Evolutionary conservation across 2,329 filamentous ascomycete genomes (phyloP).

Genomic region (Paracoccidioides brasiliensis): DNA sequence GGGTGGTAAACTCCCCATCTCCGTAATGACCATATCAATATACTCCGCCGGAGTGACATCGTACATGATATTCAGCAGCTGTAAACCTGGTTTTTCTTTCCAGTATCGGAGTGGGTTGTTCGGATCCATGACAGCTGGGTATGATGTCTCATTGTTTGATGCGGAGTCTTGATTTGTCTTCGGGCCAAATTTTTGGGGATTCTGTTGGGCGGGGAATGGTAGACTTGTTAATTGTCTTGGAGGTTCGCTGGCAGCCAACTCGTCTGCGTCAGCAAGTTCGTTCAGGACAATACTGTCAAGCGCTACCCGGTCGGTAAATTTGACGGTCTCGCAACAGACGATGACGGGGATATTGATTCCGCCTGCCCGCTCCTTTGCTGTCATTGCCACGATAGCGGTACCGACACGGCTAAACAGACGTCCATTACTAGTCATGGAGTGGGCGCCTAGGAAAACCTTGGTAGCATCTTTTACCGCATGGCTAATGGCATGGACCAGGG

Average conservation of each 20-base stretch:
- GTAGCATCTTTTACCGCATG: conserved; percentile 59
- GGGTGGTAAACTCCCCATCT: conserved; percentile 74
- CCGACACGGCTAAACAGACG: conserved; percentile 78
- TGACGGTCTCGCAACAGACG: conserved; percentile 86
- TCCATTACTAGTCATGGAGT: conserved; percentile 93
- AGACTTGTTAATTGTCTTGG: conserved; percentile 7
- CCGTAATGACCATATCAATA: conserved; percentile 79
- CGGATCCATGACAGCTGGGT: conserved; percentile 12
- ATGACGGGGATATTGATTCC: conserved; percentile 63
- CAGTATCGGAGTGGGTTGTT: conserved; percentile 37
- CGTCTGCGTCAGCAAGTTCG: conserved; percentile 68
- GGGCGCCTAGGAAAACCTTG: conserved; percentile 71
- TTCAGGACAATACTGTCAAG: conserved; percentile 90
- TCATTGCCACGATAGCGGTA: conserved; percentile 74
- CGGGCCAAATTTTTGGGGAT: background rate
- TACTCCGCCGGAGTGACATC: conserved; percentile 83
- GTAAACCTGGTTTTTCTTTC: conserved; percentile 46
- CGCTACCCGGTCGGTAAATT: conserved; percentile 81
- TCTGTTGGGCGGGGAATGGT: background rate
- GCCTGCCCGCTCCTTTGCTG: conserved; percentile 49
- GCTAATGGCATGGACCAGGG: conserved; percentile 63
- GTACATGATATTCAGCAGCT: conserved; percentile 66
- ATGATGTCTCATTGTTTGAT: background rate
- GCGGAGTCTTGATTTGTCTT: background rate
- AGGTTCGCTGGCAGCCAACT: conserved; percentile 35